Base-by-base conservation (phyloP, 2,329 filamentous ascomycete genomes). In the Colletotrichum cordylinicola region DNA sequence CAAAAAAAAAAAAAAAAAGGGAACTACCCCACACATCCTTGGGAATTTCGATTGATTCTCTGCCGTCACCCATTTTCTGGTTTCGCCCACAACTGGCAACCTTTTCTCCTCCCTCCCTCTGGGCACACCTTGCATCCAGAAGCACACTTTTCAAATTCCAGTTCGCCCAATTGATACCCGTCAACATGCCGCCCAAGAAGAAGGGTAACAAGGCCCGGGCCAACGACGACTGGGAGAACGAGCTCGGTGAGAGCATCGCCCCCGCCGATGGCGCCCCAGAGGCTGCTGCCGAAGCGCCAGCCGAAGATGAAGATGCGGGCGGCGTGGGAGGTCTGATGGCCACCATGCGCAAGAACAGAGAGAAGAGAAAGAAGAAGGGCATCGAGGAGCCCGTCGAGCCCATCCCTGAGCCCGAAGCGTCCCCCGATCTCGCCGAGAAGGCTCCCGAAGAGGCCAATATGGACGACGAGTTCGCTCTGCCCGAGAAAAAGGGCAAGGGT, bases 181-280 rank as follows among this genome's bases (percentile, higher is more conserved):
- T 77, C 85, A 89, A 85, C 77, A 98, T 98, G 96, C 88, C 96
- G 82, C 96, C 96, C 78, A 98, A 98, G 89, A 98, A 97, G 91
- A 98, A 98, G 91, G 89, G 88, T 80, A 94, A 93, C 84, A 94
- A 93, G 87, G 98, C 96, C 90, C 93, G 92, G 84, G 92, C 89
- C 83, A 92, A 94, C 83, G 95, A 98, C 82, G 95, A 98, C 89
- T 98, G 96, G 96, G 97, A 98, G 86, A 93, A 94, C 72, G 96
- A 98, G 78, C 90, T 98, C 71, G 96, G 96, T 82, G 96, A 98
- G 87, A 88, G 90, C 77, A 90, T 93, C 82, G 91, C 91, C 78
- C 92, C 94, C 9, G 87, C 90, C 70, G 88, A 89, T 67, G 87
- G 91, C 76, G 87, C 87, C 43, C 84, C 87, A 66, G 87, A 87